Conservation (phyloP, 2,329 filamentous ascomycete species). For the Cytospora mali region DNA sequence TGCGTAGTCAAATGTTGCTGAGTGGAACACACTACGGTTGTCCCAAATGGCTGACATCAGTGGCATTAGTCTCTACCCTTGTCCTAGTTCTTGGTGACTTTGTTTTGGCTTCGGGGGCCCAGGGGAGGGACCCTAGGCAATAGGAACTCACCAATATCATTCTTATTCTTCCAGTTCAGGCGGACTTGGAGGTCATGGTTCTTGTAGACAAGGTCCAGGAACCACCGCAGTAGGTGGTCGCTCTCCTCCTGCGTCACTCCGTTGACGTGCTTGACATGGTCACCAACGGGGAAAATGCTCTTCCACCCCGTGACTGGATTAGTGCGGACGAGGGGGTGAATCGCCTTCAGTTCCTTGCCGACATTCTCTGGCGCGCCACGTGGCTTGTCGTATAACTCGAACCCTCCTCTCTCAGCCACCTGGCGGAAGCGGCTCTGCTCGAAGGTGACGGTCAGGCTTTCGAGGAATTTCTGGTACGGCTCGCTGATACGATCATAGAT, state of each 20-base stretch:
- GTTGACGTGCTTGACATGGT: conserved; percentile 47
- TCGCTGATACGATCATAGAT: conserved; percentile 52
- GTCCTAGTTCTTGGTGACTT: background rate
- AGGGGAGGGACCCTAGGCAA: conserved; percentile 5
- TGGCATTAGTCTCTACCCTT: background rate
- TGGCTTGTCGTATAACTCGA: conserved; percentile 48
- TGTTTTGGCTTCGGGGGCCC: background rate
- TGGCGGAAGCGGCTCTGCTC: conserved; percentile 45
- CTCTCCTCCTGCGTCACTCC: conserved; percentile 48
- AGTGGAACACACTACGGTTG: conserved; percentile 60
- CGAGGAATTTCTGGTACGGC: conserved; percentile 52
- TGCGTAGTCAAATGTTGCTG: conserved; percentile 60
- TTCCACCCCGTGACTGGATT: conserved; percentile 69
- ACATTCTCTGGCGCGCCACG: conserved; percentile 58
- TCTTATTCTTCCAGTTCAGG: conserved; percentile 48
- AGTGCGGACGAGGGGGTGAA: conserved; percentile 61
- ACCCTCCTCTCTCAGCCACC: conserved; percentile 43
- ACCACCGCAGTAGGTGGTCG: conserved; percentile 44
- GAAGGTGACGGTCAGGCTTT: conserved; percentile 48
- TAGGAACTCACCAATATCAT: conserved; percentile 43
- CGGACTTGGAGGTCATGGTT: conserved; percentile 55
- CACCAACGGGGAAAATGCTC: conserved; percentile 50
- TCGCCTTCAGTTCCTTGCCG: conserved; percentile 50
- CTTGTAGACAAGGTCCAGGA: conserved; percentile 45
- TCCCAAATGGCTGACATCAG: conserved; percentile 57